phyloP scores from a whole-genome alignment of 805 yeast genomes.

The Saccharomycopsis olivae region DNA sequence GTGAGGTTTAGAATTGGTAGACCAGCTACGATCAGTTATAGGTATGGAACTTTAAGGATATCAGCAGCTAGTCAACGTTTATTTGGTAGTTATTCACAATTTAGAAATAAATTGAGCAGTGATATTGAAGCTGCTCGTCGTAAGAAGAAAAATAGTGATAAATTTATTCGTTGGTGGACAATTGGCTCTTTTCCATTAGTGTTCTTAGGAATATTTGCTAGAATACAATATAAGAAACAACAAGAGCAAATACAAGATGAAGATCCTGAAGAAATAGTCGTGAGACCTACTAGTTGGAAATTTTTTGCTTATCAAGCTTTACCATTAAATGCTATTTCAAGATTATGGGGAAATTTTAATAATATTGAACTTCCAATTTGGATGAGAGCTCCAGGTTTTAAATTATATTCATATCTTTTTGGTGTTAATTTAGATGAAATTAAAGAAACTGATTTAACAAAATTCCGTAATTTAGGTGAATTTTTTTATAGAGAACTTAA shows the following conservation, averaged over 20 bases:
- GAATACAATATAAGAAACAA: constrained; percentile 28
- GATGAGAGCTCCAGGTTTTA: constrained; percentile 75
- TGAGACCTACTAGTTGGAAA: constrained; percentile 76
- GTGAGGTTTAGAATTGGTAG: too few relatives aligned
- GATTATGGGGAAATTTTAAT: constrained; percentile 92
- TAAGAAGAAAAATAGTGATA: background rate
- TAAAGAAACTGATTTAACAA: constrained; percentile 65
- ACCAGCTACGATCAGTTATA: background rate
- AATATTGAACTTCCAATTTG: constrained; percentile 76
- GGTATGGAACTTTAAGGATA: background rate
- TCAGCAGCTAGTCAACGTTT: background rate
- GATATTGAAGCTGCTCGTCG: background rate
- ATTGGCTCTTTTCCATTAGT: constrained; percentile 41
- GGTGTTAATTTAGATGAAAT: constrained; percentile 88
- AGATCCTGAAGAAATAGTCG: constrained; percentile 30
- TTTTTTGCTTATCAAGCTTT: constrained; percentile 81
- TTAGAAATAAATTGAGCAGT: background rate
- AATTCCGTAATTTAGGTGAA: constrained; percentile 75
- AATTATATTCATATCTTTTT: constrained; percentile 65
- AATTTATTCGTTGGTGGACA: constrained; percentile 41
- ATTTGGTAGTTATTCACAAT: constrained; percentile 2
- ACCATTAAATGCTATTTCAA: constrained; percentile 82
- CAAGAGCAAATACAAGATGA: constrained; percentile 20
- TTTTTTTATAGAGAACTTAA: constrained; percentile 78
- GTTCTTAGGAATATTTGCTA: constrained; percentile 43